Evolutionary conservation across 192 early-diverging fungal species (phyloP), one percentile per base, ranked within the genome.

Genomic region (Coemansia umbellata): DNA sequence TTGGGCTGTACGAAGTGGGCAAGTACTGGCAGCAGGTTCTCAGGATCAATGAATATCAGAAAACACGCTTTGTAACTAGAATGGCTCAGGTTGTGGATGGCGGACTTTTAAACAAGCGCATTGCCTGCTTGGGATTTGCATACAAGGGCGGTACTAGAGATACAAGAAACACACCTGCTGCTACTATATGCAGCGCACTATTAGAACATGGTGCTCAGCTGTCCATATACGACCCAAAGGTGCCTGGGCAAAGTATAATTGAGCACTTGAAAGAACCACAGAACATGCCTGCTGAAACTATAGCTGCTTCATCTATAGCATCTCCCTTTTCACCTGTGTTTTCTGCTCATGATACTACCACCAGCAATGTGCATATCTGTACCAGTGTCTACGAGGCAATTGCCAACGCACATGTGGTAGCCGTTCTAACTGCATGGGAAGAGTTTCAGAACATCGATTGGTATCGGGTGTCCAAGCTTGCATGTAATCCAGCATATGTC

Each of bases 141-240:
- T 97, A 90, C 80, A 97, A 97, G 80, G 91, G 89, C 69, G 87
- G 92, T 58, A 97, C 92, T 23, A 89, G 90, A 52, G 94, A 97
- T 75, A 89, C 94, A 24, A 82, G 94, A 47, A 91, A 94, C 76
- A 88, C 89, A 31, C 89, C 94, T 23, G 92, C 94, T n/a, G 92
- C 91, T 35, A 84, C 81, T 2, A 69, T 97, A 24, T 84, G 86
- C 65, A 83, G 88, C 58, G 78, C 86, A 47, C 84, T 95, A 39
- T 75, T 97, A 42, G 75, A 86, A 58, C 86, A 89, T 51, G 85
- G 82, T 19, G 91, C 92, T 10, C 61, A 71, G 23, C 58, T 97
- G 50, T 66, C 76, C 19, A 80, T 97, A 44, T 97, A 92, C 67
- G 94, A 97, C 58, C 94, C 94, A 35, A 93, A 94, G 81, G 94